These are phyloP conservation scores for Leucaena leucocephala DNA, from an alignment of 306 rosid genomes.

Conservation along the genomic window DNA sequence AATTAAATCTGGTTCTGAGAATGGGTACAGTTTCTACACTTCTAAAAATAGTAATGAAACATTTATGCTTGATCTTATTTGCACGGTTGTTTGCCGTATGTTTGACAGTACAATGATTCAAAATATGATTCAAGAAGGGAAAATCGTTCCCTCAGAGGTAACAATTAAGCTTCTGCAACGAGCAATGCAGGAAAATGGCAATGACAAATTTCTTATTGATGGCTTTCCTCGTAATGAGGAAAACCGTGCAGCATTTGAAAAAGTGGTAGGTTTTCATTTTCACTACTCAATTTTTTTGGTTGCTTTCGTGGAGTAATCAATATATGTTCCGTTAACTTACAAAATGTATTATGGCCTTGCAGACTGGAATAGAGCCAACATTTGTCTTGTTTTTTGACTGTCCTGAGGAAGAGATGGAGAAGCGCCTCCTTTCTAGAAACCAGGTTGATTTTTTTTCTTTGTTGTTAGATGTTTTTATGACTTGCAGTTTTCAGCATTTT, in stretches of 20 bases:
- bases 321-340: slow-evolving; percentile 20
- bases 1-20: slow-evolving; percentile 92
- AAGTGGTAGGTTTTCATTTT: slow-evolving; percentile 57
- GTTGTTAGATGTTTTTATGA: background rate
- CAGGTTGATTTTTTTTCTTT: slow-evolving; percentile 58
- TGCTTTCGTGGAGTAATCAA: slow-evolving; percentile 20
- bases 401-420: slow-evolving; percentile 91
- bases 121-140: slow-evolving; percentile 92
- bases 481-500: background rate
- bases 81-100: slow-evolving; percentile 31
- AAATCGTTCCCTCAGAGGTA: slow-evolving; percentile 94
- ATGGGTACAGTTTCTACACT: slow-evolving; percentile 66
- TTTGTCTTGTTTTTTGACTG: slow-evolving; percentile 87
- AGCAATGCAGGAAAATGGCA: slow-evolving; percentile 77
- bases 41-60: slow-evolving; percentile 11
- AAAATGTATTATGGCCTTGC: slow-evolving; percentile 47
- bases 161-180: slow-evolving; percentile 87
- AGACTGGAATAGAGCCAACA: slow-evolving; percentile 88
- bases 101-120: slow-evolving; percentile 87
- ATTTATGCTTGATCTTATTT: background rate
- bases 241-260: slow-evolving; percentile 98
- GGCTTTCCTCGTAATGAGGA: slow-evolving; percentile 99
- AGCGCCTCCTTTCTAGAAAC: slow-evolving; percentile 80
- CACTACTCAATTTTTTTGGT: background rate
- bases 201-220: slow-evolving; percentile 94